phyloP scores from a whole-genome alignment of 2,329 filamentous ascomycete species.

The Aspergillus sclerotialis region DNA sequence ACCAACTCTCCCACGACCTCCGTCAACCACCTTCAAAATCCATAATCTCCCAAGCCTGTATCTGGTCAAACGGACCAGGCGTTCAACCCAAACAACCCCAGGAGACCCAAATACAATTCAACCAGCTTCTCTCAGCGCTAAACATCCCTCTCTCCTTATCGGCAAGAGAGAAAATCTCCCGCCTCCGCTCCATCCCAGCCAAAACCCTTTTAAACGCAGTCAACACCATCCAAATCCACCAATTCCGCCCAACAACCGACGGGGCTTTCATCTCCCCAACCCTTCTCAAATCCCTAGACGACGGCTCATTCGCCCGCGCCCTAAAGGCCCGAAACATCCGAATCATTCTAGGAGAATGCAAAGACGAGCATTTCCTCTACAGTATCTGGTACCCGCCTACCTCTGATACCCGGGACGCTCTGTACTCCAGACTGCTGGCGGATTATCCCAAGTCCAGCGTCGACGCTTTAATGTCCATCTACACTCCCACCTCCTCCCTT shows the following conservation, averaged over 20 bases:
- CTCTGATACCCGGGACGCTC: conserved; percentile 31
- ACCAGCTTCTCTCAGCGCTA: conserved; percentile 42
- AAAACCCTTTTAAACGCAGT: conserved; percentile 38
- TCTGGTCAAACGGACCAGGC: conserved; percentile 49
- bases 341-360: conserved; percentile 49
- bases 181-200: conserved; percentile 35
- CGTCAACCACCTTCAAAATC: conserved; percentile 39
- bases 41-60: conserved; percentile 46
- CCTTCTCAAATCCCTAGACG: conserved; percentile 42
- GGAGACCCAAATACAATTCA: conserved; percentile 46
- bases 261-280: conserved; percentile 38
- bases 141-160: conserved; percentile 36
- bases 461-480: conserved; percentile 37
- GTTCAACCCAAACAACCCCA: conserved; percentile 44
- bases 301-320: conserved; percentile 40
- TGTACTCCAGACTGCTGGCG: conserved; percentile 43
- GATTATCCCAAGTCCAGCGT: conserved; percentile 45
- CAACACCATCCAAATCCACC: conserved; percentile 39
- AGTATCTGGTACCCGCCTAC: conserved; percentile 43
- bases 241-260: conserved; percentile 50
- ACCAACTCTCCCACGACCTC: conserved; percentile 52
- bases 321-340: conserved; percentile 41
- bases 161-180: conserved; percentile 38
- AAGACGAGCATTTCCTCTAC: conserved; percentile 49
- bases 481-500: conserved; percentile 36